A percentile compares a stretch with the other conserved stretches of the same genome.
Conservation (phyloP, 441 rosid genomes). For the Aquilaria agallochum region DNA sequence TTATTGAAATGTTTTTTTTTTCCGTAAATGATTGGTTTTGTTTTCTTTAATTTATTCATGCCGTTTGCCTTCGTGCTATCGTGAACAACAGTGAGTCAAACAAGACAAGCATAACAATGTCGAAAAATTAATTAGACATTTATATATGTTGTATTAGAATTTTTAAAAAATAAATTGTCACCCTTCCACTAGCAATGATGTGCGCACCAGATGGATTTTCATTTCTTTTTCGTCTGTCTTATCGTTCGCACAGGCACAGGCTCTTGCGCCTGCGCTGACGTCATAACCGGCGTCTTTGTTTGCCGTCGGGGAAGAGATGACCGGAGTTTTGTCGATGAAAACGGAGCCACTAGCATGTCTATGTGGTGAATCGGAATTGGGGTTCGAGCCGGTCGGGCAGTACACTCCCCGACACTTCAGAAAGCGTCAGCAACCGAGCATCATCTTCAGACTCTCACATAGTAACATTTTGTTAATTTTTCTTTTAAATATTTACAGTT, state of each 20-base stretch:
- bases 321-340: background rate
- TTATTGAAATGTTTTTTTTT: background rate
- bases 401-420: too few relatives aligned
- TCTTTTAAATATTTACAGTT: too few relatives aligned
- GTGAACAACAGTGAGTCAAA: conserved; percentile 34
- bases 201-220: conserved; percentile 51
- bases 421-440: too few relatives aligned
- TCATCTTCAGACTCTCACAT: too few relatives aligned
- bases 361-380: too few relatives aligned
- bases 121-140: conserved; percentile 6
- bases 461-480: too few relatives aligned
- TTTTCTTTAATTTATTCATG: background rate
- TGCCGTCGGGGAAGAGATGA: background rate
- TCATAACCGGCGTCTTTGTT: conserved; percentile 7
- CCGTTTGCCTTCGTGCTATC: conserved; percentile 25
- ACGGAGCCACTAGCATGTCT: background rate
- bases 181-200: conserved; percentile 48
- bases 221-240: conserved; percentile 11
- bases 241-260: conserved; percentile 16
- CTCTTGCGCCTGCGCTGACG: background rate
- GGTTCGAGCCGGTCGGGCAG: too few relatives aligned
- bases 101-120: conserved; percentile 6
- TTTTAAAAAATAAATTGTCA: conserved; percentile 17
- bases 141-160: background rate
- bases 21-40: background rate